These are phyloP conservation scores for Microsporum audouinii DNA, from an alignment of 2,329 filamentous ascomycete genomes.

Conservation along the genomic window DNA sequence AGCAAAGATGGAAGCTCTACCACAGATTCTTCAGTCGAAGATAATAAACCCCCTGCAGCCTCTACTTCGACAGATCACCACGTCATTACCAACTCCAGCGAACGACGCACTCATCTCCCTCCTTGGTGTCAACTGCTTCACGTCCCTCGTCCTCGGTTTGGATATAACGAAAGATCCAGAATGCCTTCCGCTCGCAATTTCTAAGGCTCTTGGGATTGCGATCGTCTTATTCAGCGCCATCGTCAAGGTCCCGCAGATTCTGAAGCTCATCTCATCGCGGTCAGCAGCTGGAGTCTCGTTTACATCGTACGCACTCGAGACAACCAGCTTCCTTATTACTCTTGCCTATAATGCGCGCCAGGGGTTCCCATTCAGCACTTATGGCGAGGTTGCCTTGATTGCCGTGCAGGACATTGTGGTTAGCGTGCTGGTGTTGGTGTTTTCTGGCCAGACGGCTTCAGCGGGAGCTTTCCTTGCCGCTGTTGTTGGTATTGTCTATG, in stretches of 20 bases:
- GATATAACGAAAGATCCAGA: slow-evolving; percentile 58
- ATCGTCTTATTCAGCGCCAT: slow-evolving; percentile 84
- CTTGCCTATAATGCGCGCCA: slow-evolving; percentile 88
- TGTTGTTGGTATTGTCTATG: slow-evolving; percentile 56
- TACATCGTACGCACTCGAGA: slow-evolving; percentile 86
- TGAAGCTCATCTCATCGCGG: slow-evolving; percentile 74
- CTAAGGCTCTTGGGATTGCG: slow-evolving; percentile 82
- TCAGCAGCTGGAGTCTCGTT: slow-evolving; percentile 80
- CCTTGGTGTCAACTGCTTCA: slow-evolving; percentile 75
- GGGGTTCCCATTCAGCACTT: slow-evolving; percentile 90
- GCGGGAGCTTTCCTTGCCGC: slow-evolving; percentile 70
- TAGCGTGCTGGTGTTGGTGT: slow-evolving; percentile 73
- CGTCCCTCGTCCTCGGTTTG: slow-evolving; percentile 71
- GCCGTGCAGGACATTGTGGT: slow-evolving; percentile 87
- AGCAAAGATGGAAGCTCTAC: slow-evolving; percentile 31
- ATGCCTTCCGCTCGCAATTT: slow-evolving; percentile 81
- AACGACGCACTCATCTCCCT: slow-evolving; percentile 65
- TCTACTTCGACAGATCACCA: slow-evolving; percentile 54
- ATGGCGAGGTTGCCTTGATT: slow-evolving; percentile 87
- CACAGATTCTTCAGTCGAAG: slow-evolving; percentile 32
- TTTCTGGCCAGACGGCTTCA: slow-evolving; percentile 54
- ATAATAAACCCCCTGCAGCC: slow-evolving; percentile 36
- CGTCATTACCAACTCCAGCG: slow-evolving; percentile 62
- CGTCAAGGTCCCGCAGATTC: slow-evolving; percentile 92
- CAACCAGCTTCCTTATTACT: slow-evolving; percentile 71